A percentile compares a stretch with the other conserved stretches of the same genome.
Evolutionary conservation across 2,329 filamentous ascomycete genomes (phyloP).

Genomic region (Cordyceps militaris): DNA sequence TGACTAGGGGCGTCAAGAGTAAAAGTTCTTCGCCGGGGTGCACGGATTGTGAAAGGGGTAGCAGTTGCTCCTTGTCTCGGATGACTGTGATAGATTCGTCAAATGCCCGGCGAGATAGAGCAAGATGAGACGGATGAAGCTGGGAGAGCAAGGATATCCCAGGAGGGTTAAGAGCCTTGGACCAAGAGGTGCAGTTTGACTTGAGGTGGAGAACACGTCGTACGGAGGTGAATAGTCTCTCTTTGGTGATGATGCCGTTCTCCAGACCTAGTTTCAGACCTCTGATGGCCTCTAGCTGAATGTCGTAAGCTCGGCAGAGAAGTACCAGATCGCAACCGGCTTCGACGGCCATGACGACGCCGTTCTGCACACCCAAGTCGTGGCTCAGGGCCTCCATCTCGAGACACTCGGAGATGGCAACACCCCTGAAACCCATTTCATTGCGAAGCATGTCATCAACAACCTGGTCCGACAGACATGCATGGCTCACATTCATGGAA

Average conservation of each 20-base stretch:
- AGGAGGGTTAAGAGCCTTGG: conserved; percentile 79
- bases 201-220: conserved; percentile 75
- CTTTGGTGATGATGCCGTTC: conserved; percentile 78
- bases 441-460: conserved; percentile 84
- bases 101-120: conserved; percentile 77
- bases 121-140: conserved; percentile 75
- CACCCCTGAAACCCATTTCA: conserved; percentile 82
- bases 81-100: conserved; percentile 91
- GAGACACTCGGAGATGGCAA: conserved; percentile 89
- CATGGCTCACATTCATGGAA: conserved; percentile 91
- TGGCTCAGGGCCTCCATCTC: conserved; percentile 96
- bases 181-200: conserved; percentile 79
- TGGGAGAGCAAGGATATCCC: conserved; percentile 70
- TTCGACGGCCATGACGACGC: conserved; percentile 95
- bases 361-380: conserved; percentile 93
- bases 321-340: conserved; percentile 90
- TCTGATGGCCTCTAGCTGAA: conserved; percentile 86
- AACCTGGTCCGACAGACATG: conserved; percentile 86
- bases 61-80: conserved; percentile 74
- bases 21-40: conserved; percentile 84
- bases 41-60: conserved; percentile 76
- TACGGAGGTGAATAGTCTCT: conserved; percentile 73
- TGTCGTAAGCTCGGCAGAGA: conserved; percentile 78
- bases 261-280: conserved; percentile 84
- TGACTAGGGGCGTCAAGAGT: conserved; percentile 80